These are phyloP conservation scores for Hypomontagnella monticulosa DNA, from an alignment of 495 filamentous ascomycete genomes.

Conservation along the genomic window DNA sequence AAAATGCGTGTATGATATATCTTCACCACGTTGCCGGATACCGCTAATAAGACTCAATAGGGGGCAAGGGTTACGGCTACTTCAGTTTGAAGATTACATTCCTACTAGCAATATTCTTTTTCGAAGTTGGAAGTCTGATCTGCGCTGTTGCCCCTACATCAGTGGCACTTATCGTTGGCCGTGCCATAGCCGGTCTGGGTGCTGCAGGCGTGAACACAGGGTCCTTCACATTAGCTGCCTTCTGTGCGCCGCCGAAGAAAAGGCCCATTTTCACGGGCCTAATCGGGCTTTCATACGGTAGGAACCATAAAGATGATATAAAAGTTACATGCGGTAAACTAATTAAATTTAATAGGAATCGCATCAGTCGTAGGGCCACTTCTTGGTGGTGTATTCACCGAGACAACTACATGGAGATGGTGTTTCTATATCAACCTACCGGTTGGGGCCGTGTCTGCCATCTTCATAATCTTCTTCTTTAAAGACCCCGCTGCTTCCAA, in stretches of 20 bases:
- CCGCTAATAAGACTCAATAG: no score
- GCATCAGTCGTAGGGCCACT: slow-evolving; percentile 52
- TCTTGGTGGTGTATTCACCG: slow-evolving; percentile 64
- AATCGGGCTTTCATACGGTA: no score
- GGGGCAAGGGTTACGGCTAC: slow-evolving; percentile 54
- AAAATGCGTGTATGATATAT: slow-evolving; percentile 46
- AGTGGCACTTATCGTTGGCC: slow-evolving; percentile 62
- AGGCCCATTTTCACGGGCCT: slow-evolving; percentile 45
- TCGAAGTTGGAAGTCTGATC: slow-evolving; percentile 32
- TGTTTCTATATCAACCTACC: slow-evolving; percentile 64
- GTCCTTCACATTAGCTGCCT: slow-evolving; percentile 53
- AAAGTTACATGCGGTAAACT: no score
- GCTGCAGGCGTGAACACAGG: slow-evolving; percentile 56
- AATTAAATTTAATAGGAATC: slow-evolving; percentile 21
- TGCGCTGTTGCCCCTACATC: slow-evolving; percentile 66
- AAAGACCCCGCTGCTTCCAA: not conserved
- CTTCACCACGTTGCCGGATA: no score
- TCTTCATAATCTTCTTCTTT: slow-evolving; percentile 61
- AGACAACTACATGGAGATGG: slow-evolving; percentile 58
- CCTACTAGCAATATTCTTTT: not conserved
- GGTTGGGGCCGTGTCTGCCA: slow-evolving; percentile 46
- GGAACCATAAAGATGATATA: no score
- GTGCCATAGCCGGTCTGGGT: slow-evolving; percentile 64
- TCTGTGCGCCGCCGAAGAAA: slow-evolving; percentile 53
- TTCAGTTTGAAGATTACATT: not conserved